These are phyloP conservation scores for Silene noctiflora DNA, from an alignment of 179 eudicot species.

Conservation along the genomic window DNA sequence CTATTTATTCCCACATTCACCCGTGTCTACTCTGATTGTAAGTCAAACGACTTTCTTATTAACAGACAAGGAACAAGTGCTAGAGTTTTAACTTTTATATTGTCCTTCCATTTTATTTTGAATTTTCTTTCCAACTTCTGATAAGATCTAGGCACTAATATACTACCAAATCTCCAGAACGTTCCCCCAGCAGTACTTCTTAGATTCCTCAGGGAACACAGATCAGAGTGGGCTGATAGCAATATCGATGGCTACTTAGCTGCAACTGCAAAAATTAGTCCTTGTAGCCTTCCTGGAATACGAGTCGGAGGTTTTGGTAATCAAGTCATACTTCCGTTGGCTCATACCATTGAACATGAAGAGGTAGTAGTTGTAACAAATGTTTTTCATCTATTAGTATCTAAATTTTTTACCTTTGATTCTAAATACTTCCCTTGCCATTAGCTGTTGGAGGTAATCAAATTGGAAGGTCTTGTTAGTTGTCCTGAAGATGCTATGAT, in stretches of 20 bases:
- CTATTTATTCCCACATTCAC: no score
- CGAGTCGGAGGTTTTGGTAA: conserved; percentile 66
- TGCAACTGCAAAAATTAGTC: conserved; percentile 72
- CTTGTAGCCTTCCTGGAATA: conserved; percentile 68
- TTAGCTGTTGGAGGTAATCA: conserved; percentile 81
- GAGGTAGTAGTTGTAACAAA: conserved; percentile 44
- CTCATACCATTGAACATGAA: conserved; percentile 89
- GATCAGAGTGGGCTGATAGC: conserved; percentile 96
- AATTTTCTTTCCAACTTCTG: background rate
- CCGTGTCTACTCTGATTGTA: no score
- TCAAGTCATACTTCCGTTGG: conserved; percentile 88
- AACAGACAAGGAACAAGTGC: no score
- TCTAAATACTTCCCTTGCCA: background rate
- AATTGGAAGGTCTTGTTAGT: conserved; percentile 67
- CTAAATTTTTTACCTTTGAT: background rate
- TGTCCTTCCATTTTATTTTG: background rate
- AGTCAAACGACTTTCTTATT: no score
- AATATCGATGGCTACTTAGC: conserved; percentile 79
- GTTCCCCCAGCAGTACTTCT: conserved; percentile 84
- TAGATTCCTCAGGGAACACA: conserved; percentile 77
- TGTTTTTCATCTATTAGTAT: background rate
- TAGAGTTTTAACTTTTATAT: no score
- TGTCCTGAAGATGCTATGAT: conserved; percentile 76
- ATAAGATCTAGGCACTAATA: background rate
- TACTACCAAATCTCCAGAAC: conserved; percentile 43